Evolutionary conservation across 78 protist genomes (phyloP).

Genomic region (Mantamonas sphyraenae): DNA sequence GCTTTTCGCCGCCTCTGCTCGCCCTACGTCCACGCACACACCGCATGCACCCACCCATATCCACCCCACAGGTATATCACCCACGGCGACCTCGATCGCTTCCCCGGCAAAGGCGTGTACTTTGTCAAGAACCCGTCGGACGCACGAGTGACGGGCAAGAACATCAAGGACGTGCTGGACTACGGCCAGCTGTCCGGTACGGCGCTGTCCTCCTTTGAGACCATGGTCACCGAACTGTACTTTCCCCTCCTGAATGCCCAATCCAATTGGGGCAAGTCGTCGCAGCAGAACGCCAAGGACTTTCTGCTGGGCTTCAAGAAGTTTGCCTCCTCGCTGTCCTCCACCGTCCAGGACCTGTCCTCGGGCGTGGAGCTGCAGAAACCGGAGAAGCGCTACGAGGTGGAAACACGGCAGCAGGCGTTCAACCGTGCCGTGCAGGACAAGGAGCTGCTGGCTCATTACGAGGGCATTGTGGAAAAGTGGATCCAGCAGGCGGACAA

Average conservation of each 20-base stretch:
- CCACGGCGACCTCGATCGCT: not conserved
- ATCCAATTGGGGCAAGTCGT: not conserved
- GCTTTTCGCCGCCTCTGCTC: too few species aligned
- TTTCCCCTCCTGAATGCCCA: not conserved
- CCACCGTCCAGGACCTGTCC: not conserved
- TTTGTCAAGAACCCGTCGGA: not conserved
- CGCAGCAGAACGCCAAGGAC: not conserved
- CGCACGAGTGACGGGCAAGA: too few species aligned
- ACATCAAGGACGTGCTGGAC: too few species aligned
- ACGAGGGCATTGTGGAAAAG: slow-evolving; percentile 7
- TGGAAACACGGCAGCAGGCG: slow-evolving; percentile 2
- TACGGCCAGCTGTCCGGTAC: too few species aligned
- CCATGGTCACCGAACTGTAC: not conserved
- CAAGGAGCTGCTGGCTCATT: slow-evolving; percentile 2
- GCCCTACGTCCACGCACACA: too few species aligned
- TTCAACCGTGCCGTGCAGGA: not conserved
- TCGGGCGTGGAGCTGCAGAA: not conserved
- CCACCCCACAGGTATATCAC: too few species aligned
- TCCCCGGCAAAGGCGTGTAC: not conserved
- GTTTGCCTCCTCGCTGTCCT: not conserved
- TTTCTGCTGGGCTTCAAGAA: not conserved
- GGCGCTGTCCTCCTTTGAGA: not conserved
- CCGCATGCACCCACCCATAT: too few species aligned
- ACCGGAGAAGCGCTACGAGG: slow-evolving; percentile 10
- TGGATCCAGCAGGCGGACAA: slow-evolving; percentile 17